Percentiles rank a stretch among this genome's conserved stretches.
These are phyloP conservation scores for Pyrenophora teres DNA, from an alignment of 2,329 filamentous ascomycete genomes.

Conservation along the genomic window DNA sequence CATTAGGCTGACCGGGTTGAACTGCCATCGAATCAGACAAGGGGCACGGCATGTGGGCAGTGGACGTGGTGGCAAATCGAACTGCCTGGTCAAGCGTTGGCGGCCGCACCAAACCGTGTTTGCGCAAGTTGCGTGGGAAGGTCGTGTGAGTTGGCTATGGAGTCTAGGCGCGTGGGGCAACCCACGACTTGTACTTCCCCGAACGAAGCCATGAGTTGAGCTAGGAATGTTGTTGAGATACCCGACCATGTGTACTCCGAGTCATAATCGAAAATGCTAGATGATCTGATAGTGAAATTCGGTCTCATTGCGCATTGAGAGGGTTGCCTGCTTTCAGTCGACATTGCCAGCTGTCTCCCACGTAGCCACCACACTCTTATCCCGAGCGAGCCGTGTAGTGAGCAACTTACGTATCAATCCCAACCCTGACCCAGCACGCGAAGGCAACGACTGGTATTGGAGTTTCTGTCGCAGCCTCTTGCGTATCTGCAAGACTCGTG, in stretches of 20 bases:
- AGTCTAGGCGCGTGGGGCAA: conserved; percentile 6
- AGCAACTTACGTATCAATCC: not conserved
- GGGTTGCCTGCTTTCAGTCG: not conserved
- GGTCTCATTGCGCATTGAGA: not conserved
- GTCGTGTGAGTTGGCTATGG: conserved; percentile 6
- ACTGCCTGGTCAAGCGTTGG: conserved; percentile 11
- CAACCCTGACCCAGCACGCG: not conserved
- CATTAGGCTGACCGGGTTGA: conserved; percentile 10
- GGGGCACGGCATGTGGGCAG: not conserved
- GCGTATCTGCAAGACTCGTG: not conserved
- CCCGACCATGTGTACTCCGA: not conserved
- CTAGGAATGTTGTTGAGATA: not conserved
- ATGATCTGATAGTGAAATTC: too few relatives aligned
- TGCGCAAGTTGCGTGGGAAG: conserved; percentile 36
- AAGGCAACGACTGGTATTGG: not conserved
- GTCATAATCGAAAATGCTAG: too few relatives aligned
- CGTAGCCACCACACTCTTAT: not conserved
- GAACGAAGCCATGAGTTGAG: not conserved
- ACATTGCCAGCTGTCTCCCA: not conserved
- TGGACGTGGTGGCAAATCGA: conserved; percentile 16
- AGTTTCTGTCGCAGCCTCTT: conserved; percentile 3
- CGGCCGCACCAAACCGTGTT: conserved; percentile 17
- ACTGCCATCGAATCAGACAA: conserved; percentile 11
- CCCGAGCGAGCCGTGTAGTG: not conserved
- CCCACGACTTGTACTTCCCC: not conserved